These are phyloP conservation scores for Purshia tridentata DNA, from an alignment of 306 rosid genomes.

Conservation along the genomic window DNA sequence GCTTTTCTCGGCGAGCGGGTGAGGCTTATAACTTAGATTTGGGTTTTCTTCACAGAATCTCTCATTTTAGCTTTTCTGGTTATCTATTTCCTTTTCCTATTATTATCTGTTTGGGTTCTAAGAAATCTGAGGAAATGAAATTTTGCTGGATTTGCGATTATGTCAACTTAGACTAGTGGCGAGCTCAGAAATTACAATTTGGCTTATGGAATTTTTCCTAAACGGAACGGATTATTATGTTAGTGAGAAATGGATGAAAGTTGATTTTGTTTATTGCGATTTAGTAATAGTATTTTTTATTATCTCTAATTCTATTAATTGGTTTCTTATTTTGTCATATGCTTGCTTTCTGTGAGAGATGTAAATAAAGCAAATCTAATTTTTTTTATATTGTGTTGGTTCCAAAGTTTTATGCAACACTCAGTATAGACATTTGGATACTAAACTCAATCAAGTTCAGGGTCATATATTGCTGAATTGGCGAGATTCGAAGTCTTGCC, in stretches of 20 bases:
- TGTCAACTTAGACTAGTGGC: background rate
- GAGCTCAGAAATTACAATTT: background rate
- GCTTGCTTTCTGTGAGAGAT: background rate
- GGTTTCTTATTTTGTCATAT: background rate
- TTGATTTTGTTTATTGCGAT: background rate
- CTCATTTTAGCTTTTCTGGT: background rate
- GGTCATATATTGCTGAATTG: background rate
- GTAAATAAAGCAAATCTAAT: background rate
- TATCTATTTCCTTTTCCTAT: background rate
- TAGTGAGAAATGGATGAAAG: background rate
- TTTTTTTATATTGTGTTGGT: background rate
- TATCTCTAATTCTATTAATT: background rate
- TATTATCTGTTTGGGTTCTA: background rate
- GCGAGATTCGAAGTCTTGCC: background rate
- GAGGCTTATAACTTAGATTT: background rate
- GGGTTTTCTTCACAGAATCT: background rate
- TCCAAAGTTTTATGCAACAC: background rate
- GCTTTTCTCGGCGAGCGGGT: conserved; percentile 88
- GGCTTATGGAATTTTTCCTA: background rate
- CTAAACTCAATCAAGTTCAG: background rate
- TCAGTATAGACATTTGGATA: background rate
- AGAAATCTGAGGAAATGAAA: background rate
- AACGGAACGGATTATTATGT: background rate
- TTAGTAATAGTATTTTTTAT: background rate
- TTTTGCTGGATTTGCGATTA: background rate